Conservation (phyloP, 75 land plant genomes). For the Ceratopteris richardii region DNA sequence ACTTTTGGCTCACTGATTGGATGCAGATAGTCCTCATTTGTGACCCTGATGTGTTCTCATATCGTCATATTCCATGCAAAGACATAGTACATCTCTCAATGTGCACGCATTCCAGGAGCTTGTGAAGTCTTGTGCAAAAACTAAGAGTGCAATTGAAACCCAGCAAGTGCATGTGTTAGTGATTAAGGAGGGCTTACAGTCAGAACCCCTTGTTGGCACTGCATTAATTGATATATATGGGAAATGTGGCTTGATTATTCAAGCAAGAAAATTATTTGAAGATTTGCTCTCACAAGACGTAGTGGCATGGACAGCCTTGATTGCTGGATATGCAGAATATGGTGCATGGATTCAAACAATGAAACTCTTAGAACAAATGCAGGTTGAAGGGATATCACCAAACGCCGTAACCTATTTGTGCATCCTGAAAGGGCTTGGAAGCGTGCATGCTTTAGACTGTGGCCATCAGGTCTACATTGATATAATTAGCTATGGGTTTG, state of each 20-base stretch:
- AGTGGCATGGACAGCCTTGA: conserved; percentile 50
- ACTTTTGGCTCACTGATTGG: too few species aligned
- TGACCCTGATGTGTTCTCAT: too few species aligned
- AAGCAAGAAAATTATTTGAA: conserved; percentile 40
- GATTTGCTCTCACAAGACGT: conserved; percentile 22
- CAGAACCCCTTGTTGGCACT: conserved; percentile 38
- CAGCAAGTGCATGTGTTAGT: conserved; percentile 20
- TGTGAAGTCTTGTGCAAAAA: conserved; percentile 4
- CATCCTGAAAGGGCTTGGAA: conserved; percentile 42
- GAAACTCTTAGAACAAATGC: conserved; percentile 34
- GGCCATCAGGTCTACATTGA: conserved; percentile 39
- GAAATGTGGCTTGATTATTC: conserved; percentile 30
- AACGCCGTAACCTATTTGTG: conserved; percentile 47
- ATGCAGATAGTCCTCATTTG: too few species aligned
- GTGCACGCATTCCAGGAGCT: conserved; percentile 13
- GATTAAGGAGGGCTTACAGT: conserved; percentile 14
- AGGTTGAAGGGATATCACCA: conserved; percentile 12
- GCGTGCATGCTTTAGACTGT: conserved; percentile 28
- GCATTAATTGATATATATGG: conserved; percentile 52
- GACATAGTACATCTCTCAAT: too few species aligned
- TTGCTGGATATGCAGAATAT: conserved; percentile 40
- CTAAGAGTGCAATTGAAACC: neutral
- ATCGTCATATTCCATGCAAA: too few species aligned
- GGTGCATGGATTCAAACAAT: conserved; percentile 31
- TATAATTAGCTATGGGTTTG: conserved; percentile 30